phyloP scores from a whole-genome alignment of 2,329 filamentous ascomycete genomes.

The Colletotrichum salicis region DNA sequence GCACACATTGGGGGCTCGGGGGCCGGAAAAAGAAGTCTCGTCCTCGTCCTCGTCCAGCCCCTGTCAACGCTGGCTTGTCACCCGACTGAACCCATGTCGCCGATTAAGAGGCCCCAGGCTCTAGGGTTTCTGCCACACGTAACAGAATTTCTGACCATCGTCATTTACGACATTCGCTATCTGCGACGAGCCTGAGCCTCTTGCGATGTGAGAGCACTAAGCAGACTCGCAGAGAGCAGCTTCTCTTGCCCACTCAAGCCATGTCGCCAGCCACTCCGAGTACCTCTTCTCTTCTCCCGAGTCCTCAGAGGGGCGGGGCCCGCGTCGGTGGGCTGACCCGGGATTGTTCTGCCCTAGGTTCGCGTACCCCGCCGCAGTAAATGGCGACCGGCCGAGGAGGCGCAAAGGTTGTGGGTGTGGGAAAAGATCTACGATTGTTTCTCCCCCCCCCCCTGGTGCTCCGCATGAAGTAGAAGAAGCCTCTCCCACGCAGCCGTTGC shows the following conservation, averaged over 20 bases:
- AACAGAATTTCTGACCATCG: constrained; percentile 9
- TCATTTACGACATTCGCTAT: constrained; percentile 8
- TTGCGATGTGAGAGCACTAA: background rate
- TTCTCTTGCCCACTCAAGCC: background rate
- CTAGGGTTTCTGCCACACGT: constrained; percentile 5
- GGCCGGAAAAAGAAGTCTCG: background rate
- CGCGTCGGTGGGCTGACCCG: background rate
- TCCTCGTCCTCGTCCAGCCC: too few relatives aligned
- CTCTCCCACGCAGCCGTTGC: background rate
- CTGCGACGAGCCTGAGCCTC: background rate
- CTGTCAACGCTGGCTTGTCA: background rate
- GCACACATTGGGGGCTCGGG: background rate
- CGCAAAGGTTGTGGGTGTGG: background rate
- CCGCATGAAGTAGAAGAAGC: background rate
- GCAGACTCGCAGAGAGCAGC: background rate
- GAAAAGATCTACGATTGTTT: constrained; percentile 5
- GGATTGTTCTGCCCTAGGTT: background rate
- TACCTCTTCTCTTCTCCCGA: too few relatives aligned
- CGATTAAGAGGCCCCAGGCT: background rate
- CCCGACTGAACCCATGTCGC: background rate
- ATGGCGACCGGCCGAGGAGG: constrained; percentile 6
- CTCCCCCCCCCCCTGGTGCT: background rate
- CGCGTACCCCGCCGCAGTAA: constrained; percentile 2
- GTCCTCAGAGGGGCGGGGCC: too few relatives aligned
- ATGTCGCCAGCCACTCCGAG: too few relatives aligned